Percentiles rank a stretch among this genome's conserved stretches.
phyloP scores from a whole-genome alignment of 306 rosid species.

The Trifolium subterraneum region DNA sequence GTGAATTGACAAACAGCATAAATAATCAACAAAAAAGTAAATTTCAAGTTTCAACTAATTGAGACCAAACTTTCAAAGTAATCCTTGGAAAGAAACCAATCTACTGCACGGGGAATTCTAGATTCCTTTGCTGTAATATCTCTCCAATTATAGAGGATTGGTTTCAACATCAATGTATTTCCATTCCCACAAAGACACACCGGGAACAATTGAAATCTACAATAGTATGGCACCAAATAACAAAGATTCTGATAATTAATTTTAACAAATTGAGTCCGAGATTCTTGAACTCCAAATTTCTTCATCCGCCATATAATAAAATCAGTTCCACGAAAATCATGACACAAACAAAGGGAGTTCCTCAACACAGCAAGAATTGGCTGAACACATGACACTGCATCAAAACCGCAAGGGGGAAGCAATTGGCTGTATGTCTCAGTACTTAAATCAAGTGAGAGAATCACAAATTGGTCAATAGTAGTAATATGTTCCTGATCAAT shows the following conservation, averaged over 20 bases:
- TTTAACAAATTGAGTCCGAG: not conserved
- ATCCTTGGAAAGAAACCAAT: not conserved
- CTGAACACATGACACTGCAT: not conserved
- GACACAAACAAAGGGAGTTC: not conserved
- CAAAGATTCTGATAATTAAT: not conserved
- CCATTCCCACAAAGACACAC: not conserved
- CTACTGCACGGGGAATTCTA: not conserved
- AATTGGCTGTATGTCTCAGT: not conserved
- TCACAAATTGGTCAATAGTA: not conserved
- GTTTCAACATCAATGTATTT: not conserved
- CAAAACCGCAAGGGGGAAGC: not conserved
- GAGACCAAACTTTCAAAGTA: not conserved
- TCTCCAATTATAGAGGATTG: too few relatives aligned
- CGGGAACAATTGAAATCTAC: not conserved
- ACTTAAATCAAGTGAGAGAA: not conserved
- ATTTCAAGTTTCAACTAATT: too few relatives aligned
- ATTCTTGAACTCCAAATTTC: not conserved
- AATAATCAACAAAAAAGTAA: too few relatives aligned
- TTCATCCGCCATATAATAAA: not conserved
- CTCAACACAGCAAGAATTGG: not conserved
- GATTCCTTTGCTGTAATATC: not conserved
- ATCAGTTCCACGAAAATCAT: not conserved
- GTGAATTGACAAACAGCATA: not conserved
- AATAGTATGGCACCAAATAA: too few relatives aligned
- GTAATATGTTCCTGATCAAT: not conserved